Conservation (phyloP, 2,329 filamentous ascomycete genomes). For the Colletotrichum godetiae region DNA sequence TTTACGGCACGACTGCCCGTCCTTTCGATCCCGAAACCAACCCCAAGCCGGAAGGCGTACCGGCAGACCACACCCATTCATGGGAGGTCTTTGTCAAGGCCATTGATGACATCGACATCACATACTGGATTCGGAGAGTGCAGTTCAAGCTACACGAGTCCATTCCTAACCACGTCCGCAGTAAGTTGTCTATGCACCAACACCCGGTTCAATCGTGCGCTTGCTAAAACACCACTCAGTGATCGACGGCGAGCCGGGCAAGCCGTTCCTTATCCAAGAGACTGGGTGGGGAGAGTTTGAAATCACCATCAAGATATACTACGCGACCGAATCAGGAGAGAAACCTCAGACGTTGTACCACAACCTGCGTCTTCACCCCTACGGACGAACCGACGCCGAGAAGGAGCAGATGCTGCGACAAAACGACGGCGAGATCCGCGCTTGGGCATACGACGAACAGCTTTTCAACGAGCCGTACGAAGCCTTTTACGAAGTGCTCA, state of each 20-base stretch:
- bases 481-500: slow-evolving; percentile 89
- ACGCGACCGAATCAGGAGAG: slow-evolving; percentile 86
- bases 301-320: slow-evolving; percentile 95
- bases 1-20: slow-evolving; percentile 84
- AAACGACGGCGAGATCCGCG: slow-evolving; percentile 73
- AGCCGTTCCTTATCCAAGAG: slow-evolving; percentile 85
- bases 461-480: slow-evolving; percentile 98
- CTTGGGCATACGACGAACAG: slow-evolving; percentile 91
- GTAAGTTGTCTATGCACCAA: slow-evolving; percentile 51
- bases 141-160: slow-evolving; percentile 99
- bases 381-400: slow-evolving; percentile 82
- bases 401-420: slow-evolving; percentile 66
- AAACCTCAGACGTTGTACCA: slow-evolving; percentile 98
- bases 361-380: slow-evolving; percentile 90
- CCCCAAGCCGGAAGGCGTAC: slow-evolving; percentile 80
- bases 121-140: slow-evolving; percentile 95
- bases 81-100: slow-evolving; percentile 97
- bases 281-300: slow-evolving; percentile 99
- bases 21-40: slow-evolving; percentile 82
- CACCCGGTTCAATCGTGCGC: neutral
- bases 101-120: slow-evolving; percentile 88
- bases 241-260: slow-evolving; percentile 76
- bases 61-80: slow-evolving; percentile 93
- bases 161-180: slow-evolving; percentile 90
- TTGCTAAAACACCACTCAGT: slow-evolving; percentile 52